Evolutionary conservation across 495 filamentous ascomycete species (phyloP), one percentile per base, ranked within the genome.

Genomic region (Achaetomiella virescens): DNA sequence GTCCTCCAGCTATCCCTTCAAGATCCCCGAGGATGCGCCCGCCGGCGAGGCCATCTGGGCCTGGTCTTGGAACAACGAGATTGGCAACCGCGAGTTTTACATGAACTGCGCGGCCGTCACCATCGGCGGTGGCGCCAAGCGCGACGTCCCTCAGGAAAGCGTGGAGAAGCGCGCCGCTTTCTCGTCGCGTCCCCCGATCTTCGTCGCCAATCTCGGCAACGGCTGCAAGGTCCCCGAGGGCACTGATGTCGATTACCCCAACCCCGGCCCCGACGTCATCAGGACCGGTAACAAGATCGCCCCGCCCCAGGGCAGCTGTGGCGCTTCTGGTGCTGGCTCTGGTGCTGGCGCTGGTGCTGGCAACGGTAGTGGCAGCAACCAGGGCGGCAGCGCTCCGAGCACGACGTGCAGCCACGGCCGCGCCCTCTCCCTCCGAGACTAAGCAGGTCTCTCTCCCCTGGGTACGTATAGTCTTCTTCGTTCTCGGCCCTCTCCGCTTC

Each of bases 31-130:
- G 1, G 81, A 83, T 45, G 80, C 81, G 9, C 75, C 75, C n/a
- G 65, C 72, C 37, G 85, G 84, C 14, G 62, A 78, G 11, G 83
- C 81, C 52, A 66, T 89, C 36, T 81, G 88, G 57, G 78, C 81
- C 20, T 89, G 85, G 86, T 80, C 77, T 35, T 81, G 75, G 77
- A 78, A 80, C 70, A 87, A 88, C 73, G 62, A 75, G 46, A 68
- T 82, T 43, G 86, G 84, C 10, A 88, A 87, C 68, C 75, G 84
- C 29, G 84, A 88, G 65, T 78, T 80, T 64, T 87, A 87, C 71
- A 83, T 83, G 82, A 82, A 84, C 61, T 87, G 84, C 60, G 83
- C 82, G 24, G 58, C 72, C 20, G 76, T 87, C 58, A 77, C 69
- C 40, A 81, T 87, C 65, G 70, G 62, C 40, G 64, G 66, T 31